These are phyloP conservation scores for Prunus mira DNA, from an alignment of 306 rosid species.

Conservation along the genomic window DNA sequence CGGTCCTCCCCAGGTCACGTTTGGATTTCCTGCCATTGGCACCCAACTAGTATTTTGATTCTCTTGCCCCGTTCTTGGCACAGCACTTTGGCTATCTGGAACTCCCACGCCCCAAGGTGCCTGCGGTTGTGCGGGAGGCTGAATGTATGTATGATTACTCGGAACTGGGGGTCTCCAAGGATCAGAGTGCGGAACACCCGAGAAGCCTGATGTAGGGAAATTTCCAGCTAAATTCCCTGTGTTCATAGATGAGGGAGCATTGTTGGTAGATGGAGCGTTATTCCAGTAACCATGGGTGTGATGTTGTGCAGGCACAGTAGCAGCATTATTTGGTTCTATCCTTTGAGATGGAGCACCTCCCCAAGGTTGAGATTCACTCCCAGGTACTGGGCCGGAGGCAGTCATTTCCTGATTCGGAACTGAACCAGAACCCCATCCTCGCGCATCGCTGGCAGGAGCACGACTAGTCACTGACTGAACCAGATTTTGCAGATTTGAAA, in stretches of 20 bases:
- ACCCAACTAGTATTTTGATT: slow-evolving; percentile 50
- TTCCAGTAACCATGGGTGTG: slow-evolving; percentile 60
- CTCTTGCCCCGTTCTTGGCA: slow-evolving; percentile 37
- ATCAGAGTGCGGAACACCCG: slow-evolving; percentile 48
- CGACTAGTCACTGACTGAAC: slow-evolving; percentile 44
- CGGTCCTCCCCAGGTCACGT: slow-evolving; percentile 58
- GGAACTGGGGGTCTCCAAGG: slow-evolving; percentile 71
- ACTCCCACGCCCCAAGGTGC: slow-evolving; percentile 59
- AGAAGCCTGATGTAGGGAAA: slow-evolving; percentile 41
- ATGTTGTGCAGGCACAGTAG: slow-evolving; percentile 51
- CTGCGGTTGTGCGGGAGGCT: slow-evolving; percentile 50
- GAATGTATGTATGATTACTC: slow-evolving; percentile 49
- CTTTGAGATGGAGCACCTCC: slow-evolving; percentile 45
- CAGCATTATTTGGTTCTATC: slow-evolving; percentile 50
- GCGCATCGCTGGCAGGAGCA: slow-evolving; percentile 42
- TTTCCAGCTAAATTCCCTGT: slow-evolving; percentile 51
- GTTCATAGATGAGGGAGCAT: slow-evolving; percentile 36
- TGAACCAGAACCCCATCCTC: slow-evolving; percentile 57
- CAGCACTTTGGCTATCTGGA: slow-evolving; percentile 44
- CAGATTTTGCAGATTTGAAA: slow-evolving; percentile 60
- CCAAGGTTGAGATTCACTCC: slow-evolving; percentile 49
- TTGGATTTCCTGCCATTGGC: slow-evolving; percentile 63
- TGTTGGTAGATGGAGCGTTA: slow-evolving; percentile 52
- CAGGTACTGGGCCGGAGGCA: slow-evolving; percentile 29
- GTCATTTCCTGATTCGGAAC: slow-evolving; percentile 44